Conservation (phyloP, 768 basidiomycete genomes). For the Phaeotremella skinneri region DNA sequence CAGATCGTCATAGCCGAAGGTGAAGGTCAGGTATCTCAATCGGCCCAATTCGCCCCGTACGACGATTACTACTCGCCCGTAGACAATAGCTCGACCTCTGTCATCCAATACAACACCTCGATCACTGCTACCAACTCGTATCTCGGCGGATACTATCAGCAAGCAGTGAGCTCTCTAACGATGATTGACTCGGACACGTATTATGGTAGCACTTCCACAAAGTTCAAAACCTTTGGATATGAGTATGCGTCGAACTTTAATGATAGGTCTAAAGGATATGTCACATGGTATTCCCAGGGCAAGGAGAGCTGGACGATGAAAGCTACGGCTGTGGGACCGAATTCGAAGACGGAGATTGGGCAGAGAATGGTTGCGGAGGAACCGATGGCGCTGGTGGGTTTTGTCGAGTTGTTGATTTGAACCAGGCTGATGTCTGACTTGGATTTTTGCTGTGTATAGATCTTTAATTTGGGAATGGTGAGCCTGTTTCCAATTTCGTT, state of each 20-base stretch:
- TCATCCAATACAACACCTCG: constrained; percentile 40
- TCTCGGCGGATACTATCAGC: constrained; percentile 56
- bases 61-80: constrained; percentile 55
- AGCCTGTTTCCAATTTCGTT: constrained; percentile 1
- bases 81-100: constrained; percentile 46
- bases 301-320: constrained; percentile 57
- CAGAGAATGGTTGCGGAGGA: constrained; percentile 73
- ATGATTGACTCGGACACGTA: constrained; percentile 50
- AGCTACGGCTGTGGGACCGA: constrained; percentile 63
- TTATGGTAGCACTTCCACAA: constrained; percentile 18
- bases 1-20: constrained; percentile 66
- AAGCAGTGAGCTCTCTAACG: constrained; percentile 59
- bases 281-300: constrained; percentile 49
- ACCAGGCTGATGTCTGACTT: neutral
- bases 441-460: constrained; percentile 8
- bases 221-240: constrained; percentile 53
- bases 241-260: constrained; percentile 52
- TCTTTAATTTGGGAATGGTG: constrained; percentile 35
- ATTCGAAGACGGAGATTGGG: constrained; percentile 63
- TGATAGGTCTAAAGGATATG: constrained; percentile 43
- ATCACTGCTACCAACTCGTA: constrained; percentile 53
- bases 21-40: constrained; percentile 62
- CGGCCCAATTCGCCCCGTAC: constrained; percentile 68
- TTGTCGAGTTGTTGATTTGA: neutral
- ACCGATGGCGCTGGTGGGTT: constrained; percentile 74